These are phyloP conservation scores for Termitomyces titanicus DNA, from an alignment of 768 basidiomycete genomes.

Conservation along the genomic window DNA sequence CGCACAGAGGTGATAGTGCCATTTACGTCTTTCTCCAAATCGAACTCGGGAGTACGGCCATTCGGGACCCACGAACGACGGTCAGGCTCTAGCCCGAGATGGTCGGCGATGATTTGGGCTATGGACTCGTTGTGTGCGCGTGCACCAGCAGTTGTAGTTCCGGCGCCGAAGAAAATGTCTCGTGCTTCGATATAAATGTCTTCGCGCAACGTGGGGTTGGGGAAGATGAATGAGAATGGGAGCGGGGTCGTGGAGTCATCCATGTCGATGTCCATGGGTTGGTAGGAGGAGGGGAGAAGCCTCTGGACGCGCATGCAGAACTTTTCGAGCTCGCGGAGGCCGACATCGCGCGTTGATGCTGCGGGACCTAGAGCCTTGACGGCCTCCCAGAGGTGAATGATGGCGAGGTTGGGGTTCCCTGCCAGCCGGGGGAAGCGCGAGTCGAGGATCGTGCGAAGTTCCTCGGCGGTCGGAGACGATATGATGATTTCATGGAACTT, in stretches of 20 bases:
- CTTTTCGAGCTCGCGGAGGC: constrained; percentile 78
- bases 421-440: constrained; percentile 63
- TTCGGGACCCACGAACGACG: constrained; percentile 66
- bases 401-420: constrained; percentile 38
- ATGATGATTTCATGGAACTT: constrained; percentile 76
- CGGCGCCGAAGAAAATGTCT: constrained; percentile 88
- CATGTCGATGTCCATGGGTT: constrained; percentile 37
- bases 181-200: constrained; percentile 85
- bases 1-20: constrained; percentile 54
- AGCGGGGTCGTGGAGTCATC: constrained; percentile 16
- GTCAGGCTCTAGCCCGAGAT: constrained; percentile 67
- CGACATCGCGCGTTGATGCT: constrained; percentile 56
- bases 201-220: constrained; percentile 77
- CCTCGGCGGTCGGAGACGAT: constrained; percentile 55
- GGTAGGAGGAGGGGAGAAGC: constrained; percentile 49
- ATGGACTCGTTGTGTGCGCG: constrained; percentile 48
- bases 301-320: constrained; percentile 73
- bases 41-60: constrained; percentile 63
- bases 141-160: constrained; percentile 48
- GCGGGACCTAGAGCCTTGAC: constrained; percentile 49
- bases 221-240: constrained; percentile 46
- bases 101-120: constrained; percentile 50
- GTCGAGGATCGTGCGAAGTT: constrained; percentile 68
- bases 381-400: constrained; percentile 70
- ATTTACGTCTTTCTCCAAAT: constrained; percentile 64